phyloP scores from a whole-genome alignment of 2,329 filamentous ascomycete genomes.

The Paracorniculantispora psalliotae region DNA sequence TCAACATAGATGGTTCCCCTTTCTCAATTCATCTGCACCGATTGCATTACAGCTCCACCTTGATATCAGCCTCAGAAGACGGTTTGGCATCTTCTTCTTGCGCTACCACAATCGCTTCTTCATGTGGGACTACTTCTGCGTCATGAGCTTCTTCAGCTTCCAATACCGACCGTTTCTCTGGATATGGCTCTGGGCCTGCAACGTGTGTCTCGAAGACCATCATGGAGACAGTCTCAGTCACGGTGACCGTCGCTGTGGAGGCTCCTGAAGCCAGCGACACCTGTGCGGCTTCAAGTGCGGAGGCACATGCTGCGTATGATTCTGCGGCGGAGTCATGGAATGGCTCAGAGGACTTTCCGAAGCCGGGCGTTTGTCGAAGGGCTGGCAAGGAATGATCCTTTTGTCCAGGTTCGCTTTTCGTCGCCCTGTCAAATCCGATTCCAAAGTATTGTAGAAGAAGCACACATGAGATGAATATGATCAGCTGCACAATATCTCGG shows the following conservation, averaged over 20 bases:
- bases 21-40: too few species aligned
- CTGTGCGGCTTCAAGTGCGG: slow-evolving; percentile 19
- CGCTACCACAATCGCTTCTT: background rate
- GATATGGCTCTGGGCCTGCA: background rate
- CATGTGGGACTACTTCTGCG: slow-evolving; percentile 3
- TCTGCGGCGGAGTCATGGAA: slow-evolving; percentile 12
- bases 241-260: slow-evolving; percentile 25
- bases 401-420: background rate
- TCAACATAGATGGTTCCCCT: background rate
- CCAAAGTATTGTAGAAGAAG: slow-evolving; percentile 7
- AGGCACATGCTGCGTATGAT: slow-evolving; percentile 21
- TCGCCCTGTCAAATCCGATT: slow-evolving; percentile 1
- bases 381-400: background rate
- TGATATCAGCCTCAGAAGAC: background rate
- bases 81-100: background rate
- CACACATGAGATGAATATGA: slow-evolving; percentile 5
- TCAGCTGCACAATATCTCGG: slow-evolving; percentile 1
- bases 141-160: slow-evolving; percentile 5
- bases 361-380: too few species aligned
- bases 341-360: background rate
- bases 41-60: slow-evolving; percentile 3
- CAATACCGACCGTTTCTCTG: slow-evolving; percentile 15
- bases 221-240: slow-evolving; percentile 27
- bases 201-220: slow-evolving; percentile 13
- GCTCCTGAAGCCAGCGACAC: slow-evolving; percentile 1